Evolutionary conservation across 805 yeast species (phyloP), one percentile per base, ranked within the genome.

Genomic region (Ogataea nitratoaversa): DNA sequence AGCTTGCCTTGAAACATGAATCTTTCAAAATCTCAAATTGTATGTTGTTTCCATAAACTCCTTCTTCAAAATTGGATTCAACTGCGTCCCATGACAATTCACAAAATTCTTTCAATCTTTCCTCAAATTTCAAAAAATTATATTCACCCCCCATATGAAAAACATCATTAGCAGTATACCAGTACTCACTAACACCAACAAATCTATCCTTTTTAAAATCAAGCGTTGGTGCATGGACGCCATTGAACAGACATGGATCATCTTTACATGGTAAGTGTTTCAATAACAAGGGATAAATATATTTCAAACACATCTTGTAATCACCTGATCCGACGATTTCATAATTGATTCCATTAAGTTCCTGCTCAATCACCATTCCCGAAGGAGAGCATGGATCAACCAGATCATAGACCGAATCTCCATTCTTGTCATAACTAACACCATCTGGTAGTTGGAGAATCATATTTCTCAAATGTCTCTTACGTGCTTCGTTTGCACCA

Each of bases 131-230:
- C 28, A 74, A 70, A 56, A 80, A 91, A 54, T 86, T 86, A 59
- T 90, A 90, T 41, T 80, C 87, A 12, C 97, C 98, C 3, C 95
- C 91, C 66, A 88, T 73, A 30, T 82, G 78, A 59, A 90, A 90
- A 4, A 91, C 77, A 56, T 91, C 98, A 54, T 89, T 85, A 3
- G 96, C 90, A 1, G 97, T 88, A 59, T 93, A 91, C 97, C 98
- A 93, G 65, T 88, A 93, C 62, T 93, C 99, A 7, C 96, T 86
- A 18, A 91, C 82, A 0, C 99, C 99, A 22, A 93, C 84, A 62
- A 93, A 90, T 53, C 79, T 84, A 53, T 88, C 95, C 36, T 71
- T 71, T 12, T 73, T 71, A 56, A 87, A 88, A 63, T 90, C 88
- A 45, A 93, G 78, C 23, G 72, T 76, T 4, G 99, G 99, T 0